Evolutionary conservation across 2,329 filamentous ascomycete species (phyloP).

Genomic region (Trichophyton rubrum): DNA sequence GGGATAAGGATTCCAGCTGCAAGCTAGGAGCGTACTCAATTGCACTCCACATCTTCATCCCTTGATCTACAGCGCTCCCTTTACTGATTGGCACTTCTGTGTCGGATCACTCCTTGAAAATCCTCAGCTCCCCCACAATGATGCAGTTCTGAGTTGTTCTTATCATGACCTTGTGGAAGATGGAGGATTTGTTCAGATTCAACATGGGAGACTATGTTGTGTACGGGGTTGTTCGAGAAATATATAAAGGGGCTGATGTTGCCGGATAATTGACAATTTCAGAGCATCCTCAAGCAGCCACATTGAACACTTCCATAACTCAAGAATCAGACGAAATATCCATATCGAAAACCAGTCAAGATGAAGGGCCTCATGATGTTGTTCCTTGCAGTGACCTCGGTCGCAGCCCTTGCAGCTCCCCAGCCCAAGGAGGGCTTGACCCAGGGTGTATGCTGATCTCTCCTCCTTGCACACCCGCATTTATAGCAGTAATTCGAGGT

Average conservation of each 20-base stretch:
- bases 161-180: background rate
- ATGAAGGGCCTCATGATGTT: constrained; percentile 6
- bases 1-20: background rate
- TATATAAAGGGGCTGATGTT: background rate
- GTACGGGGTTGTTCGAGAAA: background rate
- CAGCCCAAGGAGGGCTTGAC: background rate
- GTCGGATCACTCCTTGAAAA: background rate
- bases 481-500: background rate
- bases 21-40: background rate
- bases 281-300: background rate
- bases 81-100: background rate
- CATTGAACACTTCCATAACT: background rate
- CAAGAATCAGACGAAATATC: background rate
- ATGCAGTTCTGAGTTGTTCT: background rate
- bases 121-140: background rate
- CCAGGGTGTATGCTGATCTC: constrained; percentile 2
- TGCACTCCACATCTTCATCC: background rate
- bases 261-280: background rate
- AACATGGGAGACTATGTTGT: background rate
- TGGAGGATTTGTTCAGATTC: background rate
- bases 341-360: background rate
- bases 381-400: constrained; percentile 5
- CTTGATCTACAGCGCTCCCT: background rate
- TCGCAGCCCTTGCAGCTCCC: constrained; percentile 1
- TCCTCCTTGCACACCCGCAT: background rate